Base-by-base conservation (phyloP, 768 basidiomycete species). In the Lactarius pseudohatsudake region DNA sequence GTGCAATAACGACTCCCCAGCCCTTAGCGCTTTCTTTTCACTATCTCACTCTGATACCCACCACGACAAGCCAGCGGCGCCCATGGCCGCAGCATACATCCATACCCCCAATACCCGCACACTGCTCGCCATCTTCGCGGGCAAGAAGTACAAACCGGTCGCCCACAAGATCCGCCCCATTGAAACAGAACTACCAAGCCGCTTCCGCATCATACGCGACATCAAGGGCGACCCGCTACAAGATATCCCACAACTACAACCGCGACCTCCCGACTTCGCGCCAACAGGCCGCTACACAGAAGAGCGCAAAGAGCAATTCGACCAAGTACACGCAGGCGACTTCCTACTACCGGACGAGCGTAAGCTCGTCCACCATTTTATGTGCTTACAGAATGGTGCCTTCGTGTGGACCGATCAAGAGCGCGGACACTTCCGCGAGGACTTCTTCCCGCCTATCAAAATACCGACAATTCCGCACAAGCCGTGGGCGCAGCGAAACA, bases 61-160 rank as follows among this genome's bases (percentile, higher is more conserved):
- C 36, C 36, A 36, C 36, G 36, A 36, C 36, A 3, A 2, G 6
- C 6, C 6, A 36, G 36, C 4, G 36, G 26, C 26, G 26, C 26
- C 26, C 26, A 28, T 28, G 26, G 26, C 26, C 2, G 26, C 26
- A 28, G 26, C 2, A 2, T 2, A 28, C 1, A 28, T 28, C 26
- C 2, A 28, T 28, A 28, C 26, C 26, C 26, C 26, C 26, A 28
- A 28, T 28, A 28, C 26, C 26, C 2, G 26, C 26, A 28, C 26
- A 28, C 26, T 2, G 2, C 26, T 28, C 2, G 26, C 26, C 26
- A 28, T 28, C 36, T 36, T 36, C 10, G 36, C 36, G 4, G 36
- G 36, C n/a, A 61, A 61, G 34, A 77, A 76, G 62, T 79, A 77
- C 67, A 79, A 79, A 56, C 72, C 71, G 5, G 76, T 78, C 0